These are phyloP conservation scores for Torrubiella hemipterigena DNA, from an alignment of 2,329 filamentous ascomycete species.

Conservation along the genomic window DNA sequence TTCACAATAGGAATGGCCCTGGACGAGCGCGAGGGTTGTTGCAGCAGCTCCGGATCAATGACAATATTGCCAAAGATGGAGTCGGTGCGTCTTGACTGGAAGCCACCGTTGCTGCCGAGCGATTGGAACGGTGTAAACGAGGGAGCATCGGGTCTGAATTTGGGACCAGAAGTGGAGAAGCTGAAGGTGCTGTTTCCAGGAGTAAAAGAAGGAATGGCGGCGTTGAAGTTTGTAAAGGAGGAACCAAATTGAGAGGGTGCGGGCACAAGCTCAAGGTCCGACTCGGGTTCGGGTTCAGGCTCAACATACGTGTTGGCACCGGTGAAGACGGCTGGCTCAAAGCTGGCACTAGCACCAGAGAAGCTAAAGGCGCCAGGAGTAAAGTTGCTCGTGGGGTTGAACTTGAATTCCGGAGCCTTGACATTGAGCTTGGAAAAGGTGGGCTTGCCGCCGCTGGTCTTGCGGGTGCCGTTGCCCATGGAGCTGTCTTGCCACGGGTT, in stretches of 20 bases:
- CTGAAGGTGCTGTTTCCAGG: slow-evolving; percentile 54
- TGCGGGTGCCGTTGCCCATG: slow-evolving; percentile 26
- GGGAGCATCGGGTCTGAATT: slow-evolving; percentile 66
- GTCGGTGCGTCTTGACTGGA: slow-evolving; percentile 19
- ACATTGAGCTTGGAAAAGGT: slow-evolving; percentile 78
- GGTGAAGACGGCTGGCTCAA: slow-evolving; percentile 37
- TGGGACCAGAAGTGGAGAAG: slow-evolving; percentile 54
- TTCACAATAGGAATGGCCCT: slow-evolving; percentile 76
- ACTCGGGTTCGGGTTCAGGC: slow-evolving; percentile 6
- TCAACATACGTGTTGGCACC: slow-evolving; percentile 12
- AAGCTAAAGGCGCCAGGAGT: slow-evolving; percentile 40
- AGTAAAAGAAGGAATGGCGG: slow-evolving; percentile 58
- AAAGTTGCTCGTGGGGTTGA: slow-evolving; percentile 45
- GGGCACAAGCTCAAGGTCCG: slow-evolving; percentile 14
- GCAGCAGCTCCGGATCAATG: slow-evolving; percentile 46
- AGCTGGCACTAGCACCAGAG: slow-evolving; percentile 20
- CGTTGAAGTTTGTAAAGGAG: slow-evolving; percentile 49
- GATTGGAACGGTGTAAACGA: slow-evolving; percentile 55
- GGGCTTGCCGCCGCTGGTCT: slow-evolving; percentile 52
- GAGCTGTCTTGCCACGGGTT: slow-evolving; percentile 51
- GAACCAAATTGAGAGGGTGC: slow-evolving; percentile 20
- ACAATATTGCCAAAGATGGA: slow-evolving; percentile 63
- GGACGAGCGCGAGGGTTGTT: slow-evolving; percentile 57
- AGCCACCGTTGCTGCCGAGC: slow-evolving; percentile 26
- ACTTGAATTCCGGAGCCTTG: slow-evolving; percentile 79